Conservation (phyloP, 2,329 filamentous ascomycete genomes). For the Myotisia sp. region DNA sequence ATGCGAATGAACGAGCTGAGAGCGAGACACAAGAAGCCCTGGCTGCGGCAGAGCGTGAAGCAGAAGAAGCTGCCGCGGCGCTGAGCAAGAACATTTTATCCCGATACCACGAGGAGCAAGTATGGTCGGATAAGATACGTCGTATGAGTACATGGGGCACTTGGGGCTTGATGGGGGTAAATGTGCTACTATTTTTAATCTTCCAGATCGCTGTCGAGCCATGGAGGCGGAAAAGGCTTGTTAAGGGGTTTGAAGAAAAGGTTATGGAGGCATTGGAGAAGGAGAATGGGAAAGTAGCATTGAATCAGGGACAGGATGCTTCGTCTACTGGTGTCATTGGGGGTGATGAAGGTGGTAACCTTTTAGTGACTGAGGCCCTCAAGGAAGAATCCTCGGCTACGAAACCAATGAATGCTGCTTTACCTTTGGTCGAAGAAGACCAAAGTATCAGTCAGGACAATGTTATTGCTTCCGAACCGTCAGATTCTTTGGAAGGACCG, state of each 20-base stretch:
- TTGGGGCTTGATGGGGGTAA: constrained; percentile 94
- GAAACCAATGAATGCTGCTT: background rate
- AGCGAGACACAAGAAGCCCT: constrained; percentile 56
- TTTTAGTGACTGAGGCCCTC: constrained; percentile 8
- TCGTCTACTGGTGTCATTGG: constrained; percentile 5
- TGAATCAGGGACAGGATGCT: constrained; percentile 1
- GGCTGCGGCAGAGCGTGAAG: constrained; percentile 59
- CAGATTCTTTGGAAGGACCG: constrained; percentile 12
- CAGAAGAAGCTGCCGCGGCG: constrained; percentile 61
- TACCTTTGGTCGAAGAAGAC: constrained; percentile 1
- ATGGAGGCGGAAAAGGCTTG: constrained; percentile 68
- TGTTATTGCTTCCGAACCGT: constrained; percentile 3
- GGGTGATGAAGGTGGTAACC: background rate
- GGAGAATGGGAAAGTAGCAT: constrained; percentile 29
- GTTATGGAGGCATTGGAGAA: constrained; percentile 57
- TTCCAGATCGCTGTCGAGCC: constrained; percentile 86
- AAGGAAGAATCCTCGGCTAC: constrained; percentile 2
- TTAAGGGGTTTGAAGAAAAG: constrained; percentile 69
- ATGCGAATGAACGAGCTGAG: constrained; percentile 80
- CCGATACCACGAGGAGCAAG: constrained; percentile 96
- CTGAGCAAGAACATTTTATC: constrained; percentile 73
- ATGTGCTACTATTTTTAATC: constrained; percentile 74
- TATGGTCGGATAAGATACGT: constrained; percentile 95
- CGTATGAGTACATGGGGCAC: constrained; percentile 97
- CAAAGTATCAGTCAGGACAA: constrained; percentile 4